phyloP scores from a whole-genome alignment of 2,329 filamentous ascomycete species.

The Ophiosphaerella narmari region DNA sequence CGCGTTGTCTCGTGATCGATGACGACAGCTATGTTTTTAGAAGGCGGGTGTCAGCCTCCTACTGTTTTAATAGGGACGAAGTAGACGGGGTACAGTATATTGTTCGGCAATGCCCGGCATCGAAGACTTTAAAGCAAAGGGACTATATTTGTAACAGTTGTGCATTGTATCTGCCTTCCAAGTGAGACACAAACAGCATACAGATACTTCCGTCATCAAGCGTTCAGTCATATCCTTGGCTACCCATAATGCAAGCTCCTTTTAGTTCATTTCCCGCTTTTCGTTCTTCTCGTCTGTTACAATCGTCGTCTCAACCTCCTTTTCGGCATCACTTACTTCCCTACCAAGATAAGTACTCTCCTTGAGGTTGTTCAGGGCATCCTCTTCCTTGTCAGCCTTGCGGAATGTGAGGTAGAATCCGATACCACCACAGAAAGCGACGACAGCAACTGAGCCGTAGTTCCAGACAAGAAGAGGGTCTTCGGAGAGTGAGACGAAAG shows the following conservation, averaged over 20 bases:
- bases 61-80: too few species aligned
- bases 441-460: slow-evolving; percentile 36
- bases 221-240: too few species aligned
- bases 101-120: too few species aligned
- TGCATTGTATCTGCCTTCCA: too few species aligned
- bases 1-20: too few species aligned
- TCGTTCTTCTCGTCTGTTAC: slow-evolving; percentile 28
- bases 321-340: slow-evolving; percentile 22
- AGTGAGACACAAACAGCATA: too few species aligned
- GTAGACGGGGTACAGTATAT: too few species aligned
- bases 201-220: too few species aligned
- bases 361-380: slow-evolving; percentile 38
- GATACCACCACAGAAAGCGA: slow-evolving; percentile 36
- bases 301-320: slow-evolving; percentile 14
- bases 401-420: slow-evolving; percentile 41
- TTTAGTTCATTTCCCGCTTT: slow-evolving; percentile 15
- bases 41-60: too few species aligned
- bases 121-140: too few species aligned
- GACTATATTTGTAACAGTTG: too few species aligned
- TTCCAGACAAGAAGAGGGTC: slow-evolving; percentile 43
- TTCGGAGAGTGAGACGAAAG: slow-evolving; percentile 37
- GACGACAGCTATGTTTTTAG: too few species aligned
- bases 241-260: not conserved
- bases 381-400: slow-evolving; percentile 39
- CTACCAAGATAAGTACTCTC: slow-evolving; percentile 27